A percentile compares a stretch with the other conserved stretches of the same genome.
Evolutionary conservation across 2,329 filamentous ascomycete species (phyloP).

Genomic region (Paecilomyces niveus): DNA sequence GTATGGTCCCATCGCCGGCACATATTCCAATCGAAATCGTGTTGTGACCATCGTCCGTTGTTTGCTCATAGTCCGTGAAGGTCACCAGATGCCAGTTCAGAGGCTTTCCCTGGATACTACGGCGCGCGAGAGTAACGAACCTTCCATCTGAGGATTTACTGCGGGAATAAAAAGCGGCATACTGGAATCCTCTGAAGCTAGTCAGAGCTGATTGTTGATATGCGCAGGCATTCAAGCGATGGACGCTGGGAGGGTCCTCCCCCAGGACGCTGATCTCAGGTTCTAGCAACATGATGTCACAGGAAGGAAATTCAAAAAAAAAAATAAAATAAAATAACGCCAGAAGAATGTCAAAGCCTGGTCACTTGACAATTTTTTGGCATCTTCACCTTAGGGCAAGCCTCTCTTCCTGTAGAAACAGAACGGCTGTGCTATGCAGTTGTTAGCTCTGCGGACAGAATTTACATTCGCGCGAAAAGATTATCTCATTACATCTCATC

Average conservation of each 20-base stretch:
- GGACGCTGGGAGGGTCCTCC: not conserved
- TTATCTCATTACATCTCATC: not conserved
- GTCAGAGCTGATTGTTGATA: not conserved
- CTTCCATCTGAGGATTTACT: not conserved
- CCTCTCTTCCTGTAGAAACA: not conserved
- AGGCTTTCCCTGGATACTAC: not conserved
- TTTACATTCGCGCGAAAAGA: not conserved
- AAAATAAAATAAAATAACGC: too few species aligned
- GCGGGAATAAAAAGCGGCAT: not conserved
- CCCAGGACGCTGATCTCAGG: not conserved
- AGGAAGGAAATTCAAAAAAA: not conserved
- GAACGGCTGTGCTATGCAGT: not conserved
- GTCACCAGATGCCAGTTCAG: constrained; percentile 39
- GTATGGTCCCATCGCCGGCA: constrained; percentile 46
- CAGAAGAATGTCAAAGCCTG: not conserved
- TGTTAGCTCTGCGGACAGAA: not conserved
- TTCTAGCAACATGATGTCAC: not conserved
- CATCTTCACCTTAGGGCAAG: not conserved
- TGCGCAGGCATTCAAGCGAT: not conserved
- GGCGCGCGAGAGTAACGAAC: not conserved
- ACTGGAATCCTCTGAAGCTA: not conserved
- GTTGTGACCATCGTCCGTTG: constrained; percentile 46
- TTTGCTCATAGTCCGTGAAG: constrained; percentile 46
- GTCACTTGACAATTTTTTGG: not conserved
- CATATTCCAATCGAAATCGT: constrained; percentile 48